These are phyloP conservation scores for Zygoascus flipseniorum DNA, from an alignment of 805 yeast species.

Conservation along the genomic window DNA sequence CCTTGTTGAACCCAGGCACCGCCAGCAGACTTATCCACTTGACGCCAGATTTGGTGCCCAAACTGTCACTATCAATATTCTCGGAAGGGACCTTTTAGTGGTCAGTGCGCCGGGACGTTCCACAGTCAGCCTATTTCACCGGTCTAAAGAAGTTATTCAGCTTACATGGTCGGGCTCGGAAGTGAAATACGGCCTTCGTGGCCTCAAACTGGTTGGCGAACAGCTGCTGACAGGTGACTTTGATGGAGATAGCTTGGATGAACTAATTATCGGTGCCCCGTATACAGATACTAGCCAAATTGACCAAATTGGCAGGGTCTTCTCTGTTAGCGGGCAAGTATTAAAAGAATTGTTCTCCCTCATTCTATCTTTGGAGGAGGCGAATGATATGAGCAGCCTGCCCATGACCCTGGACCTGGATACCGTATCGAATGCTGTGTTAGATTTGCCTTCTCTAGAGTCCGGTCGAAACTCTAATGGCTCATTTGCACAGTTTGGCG, in stretches of 20 bases:
- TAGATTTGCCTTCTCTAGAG: constrained; percentile 7
- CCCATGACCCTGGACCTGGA: constrained; percentile 10
- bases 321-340: constrained; percentile 26
- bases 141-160: constrained; percentile 20
- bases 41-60: constrained; percentile 38
- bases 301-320: constrained; percentile 32
- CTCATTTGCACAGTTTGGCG: constrained; percentile 37
- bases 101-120: constrained; percentile 48
- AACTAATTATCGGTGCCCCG: constrained; percentile 40
- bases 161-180: constrained; percentile 23
- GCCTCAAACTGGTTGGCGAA: constrained; percentile 38
- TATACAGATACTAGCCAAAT: constrained; percentile 28
- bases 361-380: constrained; percentile 7
- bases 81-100: constrained; percentile 32
- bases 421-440: constrained; percentile 3
- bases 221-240: constrained; percentile 27
- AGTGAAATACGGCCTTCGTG: constrained; percentile 31
- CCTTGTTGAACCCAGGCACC: not conserved
- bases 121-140: constrained; percentile 31
- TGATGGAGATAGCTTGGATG: constrained; percentile 33
- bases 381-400: not conserved
- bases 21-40: constrained; percentile 13
- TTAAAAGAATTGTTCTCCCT: constrained; percentile 13
- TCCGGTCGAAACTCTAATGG: constrained; percentile 8
- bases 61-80: constrained; percentile 24